Conservation (phyloP, 2,329 filamentous ascomycete species). For the Fusarium sp. region DNA sequence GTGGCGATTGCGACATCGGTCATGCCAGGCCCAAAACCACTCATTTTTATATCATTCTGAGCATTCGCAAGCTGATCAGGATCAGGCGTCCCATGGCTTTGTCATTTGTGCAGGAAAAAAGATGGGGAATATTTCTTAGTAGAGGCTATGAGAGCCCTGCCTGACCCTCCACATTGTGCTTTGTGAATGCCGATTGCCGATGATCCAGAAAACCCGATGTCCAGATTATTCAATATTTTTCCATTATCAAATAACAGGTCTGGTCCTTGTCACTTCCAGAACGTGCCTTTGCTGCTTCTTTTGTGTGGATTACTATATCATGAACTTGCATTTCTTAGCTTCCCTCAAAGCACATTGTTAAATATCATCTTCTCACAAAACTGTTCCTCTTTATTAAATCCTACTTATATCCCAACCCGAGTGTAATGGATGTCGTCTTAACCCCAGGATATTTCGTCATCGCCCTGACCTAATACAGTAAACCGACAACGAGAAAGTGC, state of each 20-base stretch:
- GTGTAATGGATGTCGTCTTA: constrained; percentile 45
- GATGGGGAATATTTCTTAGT: constrained; percentile 23
- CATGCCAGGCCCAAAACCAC: constrained; percentile 29
- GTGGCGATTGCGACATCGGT: constrained; percentile 48
- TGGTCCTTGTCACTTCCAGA: not conserved
- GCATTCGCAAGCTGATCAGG: constrained; percentile 29
- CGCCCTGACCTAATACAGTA: constrained; percentile 25
- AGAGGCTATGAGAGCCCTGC: constrained; percentile 5
- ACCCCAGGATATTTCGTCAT: constrained; percentile 48
- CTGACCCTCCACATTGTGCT: constrained; percentile 15
- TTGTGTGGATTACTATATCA: not conserved
- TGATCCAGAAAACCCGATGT: constrained; percentile 8
- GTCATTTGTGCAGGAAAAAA: constrained; percentile 28
- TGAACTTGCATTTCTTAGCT: not conserved
- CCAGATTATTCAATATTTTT: constrained; percentile 1
- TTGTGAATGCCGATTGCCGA: constrained; percentile 34
- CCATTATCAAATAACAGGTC: constrained; percentile 10
- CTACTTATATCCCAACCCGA: not conserved
- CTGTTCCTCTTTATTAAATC: not conserved
- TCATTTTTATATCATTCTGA: constrained; percentile 28
- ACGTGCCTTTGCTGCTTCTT: not conserved
- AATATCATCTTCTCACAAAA: constrained; percentile 1
- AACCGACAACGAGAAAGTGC: constrained; percentile 31
- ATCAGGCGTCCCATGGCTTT: constrained; percentile 26
- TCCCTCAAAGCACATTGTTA: not conserved